Conservation (phyloP, 2,329 filamentous ascomycete genomes). For the Trichoderma asperellum region DNA sequence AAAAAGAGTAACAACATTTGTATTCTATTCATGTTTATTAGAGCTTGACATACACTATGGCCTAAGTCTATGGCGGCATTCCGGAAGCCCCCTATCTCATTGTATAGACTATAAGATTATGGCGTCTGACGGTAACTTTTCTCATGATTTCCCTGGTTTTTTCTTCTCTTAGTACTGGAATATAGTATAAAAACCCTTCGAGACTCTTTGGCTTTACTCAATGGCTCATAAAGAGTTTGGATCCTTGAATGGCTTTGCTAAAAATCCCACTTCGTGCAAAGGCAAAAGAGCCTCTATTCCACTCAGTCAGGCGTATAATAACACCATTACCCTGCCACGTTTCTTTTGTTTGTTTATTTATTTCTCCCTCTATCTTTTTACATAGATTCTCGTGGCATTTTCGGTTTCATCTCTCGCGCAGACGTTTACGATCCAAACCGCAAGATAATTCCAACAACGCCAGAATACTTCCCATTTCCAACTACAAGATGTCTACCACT, state of each 20-base stretch:
- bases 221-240: not conserved
- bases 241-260: not conserved
- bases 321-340: not conserved
- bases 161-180: not conserved
- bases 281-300: not conserved
- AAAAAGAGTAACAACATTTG: not conserved
- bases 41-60: not conserved
- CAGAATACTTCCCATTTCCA: not conserved
- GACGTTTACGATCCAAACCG: not conserved
- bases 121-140: not conserved
- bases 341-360: no score
- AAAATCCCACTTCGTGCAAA: not conserved
- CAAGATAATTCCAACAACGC: no score
- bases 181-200: not conserved
- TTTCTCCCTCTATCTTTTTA: not conserved
- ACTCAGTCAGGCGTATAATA: not conserved
- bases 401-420: not conserved
- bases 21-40: not conserved
- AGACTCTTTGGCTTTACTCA: not conserved
- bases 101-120: not conserved
- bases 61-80: not conserved
- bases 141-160: not conserved
- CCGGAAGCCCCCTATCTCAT: not conserved
- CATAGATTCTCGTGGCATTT: not conserved
- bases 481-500: not conserved